Percentiles rank a stretch among this genome's conserved stretches.
These are phyloP conservation scores for Globisporangium parvum DNA, from an alignment of 352 stramenopile genomes.

Conservation along the genomic window DNA sequence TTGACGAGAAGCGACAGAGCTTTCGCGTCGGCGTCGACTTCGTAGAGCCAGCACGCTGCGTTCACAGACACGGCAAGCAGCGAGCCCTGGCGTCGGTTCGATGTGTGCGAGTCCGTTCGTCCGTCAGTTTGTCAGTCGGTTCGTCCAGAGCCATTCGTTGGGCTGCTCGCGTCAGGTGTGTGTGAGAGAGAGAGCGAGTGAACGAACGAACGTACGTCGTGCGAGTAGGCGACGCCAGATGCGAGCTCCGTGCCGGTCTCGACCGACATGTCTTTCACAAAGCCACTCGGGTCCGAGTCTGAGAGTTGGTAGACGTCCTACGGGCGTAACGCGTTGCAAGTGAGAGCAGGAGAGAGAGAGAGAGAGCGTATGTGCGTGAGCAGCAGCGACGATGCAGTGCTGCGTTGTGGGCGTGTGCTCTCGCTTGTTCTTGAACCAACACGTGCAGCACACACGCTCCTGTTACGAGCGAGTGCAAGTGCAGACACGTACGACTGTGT, in stretches of 20 bases:
- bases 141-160: no score
- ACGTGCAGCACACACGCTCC: no score
- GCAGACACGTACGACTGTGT: constrained; percentile 62
- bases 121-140: no score
- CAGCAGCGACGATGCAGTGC: background rate
- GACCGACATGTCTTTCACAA: constrained; percentile 58
- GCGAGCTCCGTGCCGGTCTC: constrained; percentile 69
- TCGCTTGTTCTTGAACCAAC: no score
- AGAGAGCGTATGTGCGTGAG: no score
- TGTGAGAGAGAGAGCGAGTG: background rate
- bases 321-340: no score
- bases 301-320: constrained; percentile 76
- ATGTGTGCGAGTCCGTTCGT: no score
- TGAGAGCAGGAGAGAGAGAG: no score
- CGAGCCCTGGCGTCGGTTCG: constrained; percentile 31
- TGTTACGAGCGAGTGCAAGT: no score
- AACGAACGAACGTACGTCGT: constrained; percentile 28
- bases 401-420: background rate
- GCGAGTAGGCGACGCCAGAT: constrained; percentile 70
- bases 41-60: constrained; percentile 70
- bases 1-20: constrained; percentile 62
- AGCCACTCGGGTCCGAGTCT: constrained; percentile 52
- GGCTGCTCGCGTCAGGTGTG: no score
- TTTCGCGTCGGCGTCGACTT: constrained; percentile 50
- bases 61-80: constrained; percentile 75